phyloP scores from a whole-genome alignment of 441 rosid species.

The Arabidopsis lyrata region DNA sequence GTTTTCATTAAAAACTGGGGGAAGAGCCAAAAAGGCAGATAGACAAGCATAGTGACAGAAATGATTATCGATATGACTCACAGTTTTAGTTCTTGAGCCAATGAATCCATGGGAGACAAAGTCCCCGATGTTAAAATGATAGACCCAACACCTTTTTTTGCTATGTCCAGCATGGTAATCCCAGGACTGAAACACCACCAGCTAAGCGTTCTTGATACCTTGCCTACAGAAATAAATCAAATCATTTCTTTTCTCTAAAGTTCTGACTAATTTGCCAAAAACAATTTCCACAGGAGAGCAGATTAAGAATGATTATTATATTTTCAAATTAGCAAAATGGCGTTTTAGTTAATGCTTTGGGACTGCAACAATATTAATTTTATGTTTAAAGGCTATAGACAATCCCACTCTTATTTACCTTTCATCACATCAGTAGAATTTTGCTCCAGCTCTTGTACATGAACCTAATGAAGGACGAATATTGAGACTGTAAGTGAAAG shows the following conservation, averaged over 20 bases:
- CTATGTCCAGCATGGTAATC: conserved; percentile 87
- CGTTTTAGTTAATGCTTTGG: conserved; percentile 20
- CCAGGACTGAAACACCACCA: conserved; percentile 99
- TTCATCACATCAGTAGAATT: conserved; percentile 60
- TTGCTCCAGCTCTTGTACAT: conserved; percentile 76
- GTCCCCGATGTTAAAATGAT: conserved; percentile 96
- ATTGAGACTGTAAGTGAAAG: conserved; percentile 29
- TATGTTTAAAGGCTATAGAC: conserved; percentile 21
- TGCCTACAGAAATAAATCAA: conserved; percentile 59
- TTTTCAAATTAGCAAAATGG: conserved; percentile 15
- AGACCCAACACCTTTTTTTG: conserved; percentile 79
- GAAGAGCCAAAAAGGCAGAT: conserved; percentile 10
- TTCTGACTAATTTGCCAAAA: conserved; percentile 21
- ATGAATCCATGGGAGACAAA: conserved; percentile 91
- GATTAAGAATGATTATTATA: conserved; percentile 2
- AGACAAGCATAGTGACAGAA: conserved; percentile 36
- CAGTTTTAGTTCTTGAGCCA: conserved; percentile 92
- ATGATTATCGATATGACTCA: conserved; percentile 50
- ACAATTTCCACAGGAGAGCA: conserved; percentile 14
- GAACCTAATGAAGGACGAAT: conserved; percentile 64
- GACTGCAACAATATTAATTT: conserved; percentile 5
- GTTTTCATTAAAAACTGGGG: conserved; percentile 41
- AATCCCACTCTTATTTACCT: conserved; percentile 53
- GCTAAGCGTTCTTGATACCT: conserved; percentile 81
- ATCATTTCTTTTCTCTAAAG: conserved; percentile 16